Evolutionary conservation across 2,329 filamentous ascomycete species (phyloP).

Genomic region (Fusarium subtropicale): DNA sequence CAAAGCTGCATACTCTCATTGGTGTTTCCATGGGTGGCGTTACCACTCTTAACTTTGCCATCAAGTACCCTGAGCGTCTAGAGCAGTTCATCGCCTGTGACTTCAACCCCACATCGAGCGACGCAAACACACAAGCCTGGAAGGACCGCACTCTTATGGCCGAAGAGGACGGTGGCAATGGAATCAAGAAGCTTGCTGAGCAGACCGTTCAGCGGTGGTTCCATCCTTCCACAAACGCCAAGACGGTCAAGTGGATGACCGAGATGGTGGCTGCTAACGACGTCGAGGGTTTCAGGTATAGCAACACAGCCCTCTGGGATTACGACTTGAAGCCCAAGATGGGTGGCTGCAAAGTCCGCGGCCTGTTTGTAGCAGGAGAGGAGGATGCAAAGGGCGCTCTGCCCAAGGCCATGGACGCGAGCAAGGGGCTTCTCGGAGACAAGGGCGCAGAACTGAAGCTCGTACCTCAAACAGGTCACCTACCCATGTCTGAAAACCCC

Average conservation of each 20-base stretch:
- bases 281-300: constrained; percentile 74
- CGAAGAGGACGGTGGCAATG: constrained; percentile 65
- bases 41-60: constrained; percentile 78
- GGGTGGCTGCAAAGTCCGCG: constrained; percentile 65
- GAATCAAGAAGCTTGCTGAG: constrained; percentile 75
- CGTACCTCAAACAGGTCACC: constrained; percentile 78
- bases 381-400: constrained; percentile 77
- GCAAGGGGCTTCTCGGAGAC: constrained; percentile 69
- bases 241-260: constrained; percentile 66
- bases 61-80: constrained; percentile 71
- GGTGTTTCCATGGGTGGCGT: constrained; percentile 87
- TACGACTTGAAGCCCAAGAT: constrained; percentile 74
- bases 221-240: constrained; percentile 67
- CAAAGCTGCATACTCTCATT: constrained; percentile 73
- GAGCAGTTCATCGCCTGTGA: constrained; percentile 77
- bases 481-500: constrained; percentile 86
- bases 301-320: constrained; percentile 76
- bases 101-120: constrained; percentile 78
- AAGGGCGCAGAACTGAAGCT: constrained; percentile 69
- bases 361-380: constrained; percentile 77
- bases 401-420: constrained; percentile 82
- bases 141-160: constrained; percentile 78
- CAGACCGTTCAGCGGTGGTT: constrained; percentile 84
- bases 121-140: constrained; percentile 83
- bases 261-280: constrained; percentile 77